Evolutionary conservation across 768 basidiomycete genomes (phyloP).

Genomic region (Cystofilobasidium bisporidii): DNA sequence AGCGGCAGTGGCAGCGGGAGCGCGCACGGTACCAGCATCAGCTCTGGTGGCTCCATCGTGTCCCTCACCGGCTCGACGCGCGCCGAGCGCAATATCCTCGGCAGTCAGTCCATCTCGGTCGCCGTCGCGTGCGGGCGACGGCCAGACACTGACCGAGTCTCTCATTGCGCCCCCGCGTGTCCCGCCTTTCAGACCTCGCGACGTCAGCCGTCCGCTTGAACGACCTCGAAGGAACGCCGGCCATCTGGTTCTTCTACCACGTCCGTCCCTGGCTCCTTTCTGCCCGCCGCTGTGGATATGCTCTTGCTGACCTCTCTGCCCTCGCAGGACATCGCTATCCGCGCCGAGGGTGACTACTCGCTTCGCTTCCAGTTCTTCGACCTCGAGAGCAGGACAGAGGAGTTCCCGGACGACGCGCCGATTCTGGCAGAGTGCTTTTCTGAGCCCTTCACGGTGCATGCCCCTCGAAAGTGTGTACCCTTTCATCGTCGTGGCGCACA

Average conservation of each 20-base stretch:
- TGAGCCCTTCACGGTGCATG: constrained; percentile 13
- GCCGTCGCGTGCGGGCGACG: background rate
- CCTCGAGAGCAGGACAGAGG: constrained; percentile 12
- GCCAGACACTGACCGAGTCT: background rate
- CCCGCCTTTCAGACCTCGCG: constrained; percentile 9
- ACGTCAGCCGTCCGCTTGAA: constrained; percentile 9
- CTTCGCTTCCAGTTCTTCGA: constrained; percentile 21
- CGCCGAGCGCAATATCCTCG: constrained; percentile 17
- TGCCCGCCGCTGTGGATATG: background rate
- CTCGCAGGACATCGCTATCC: constrained; percentile 24
- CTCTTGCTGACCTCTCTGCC: background rate
- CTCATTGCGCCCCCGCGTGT: too few relatives aligned
- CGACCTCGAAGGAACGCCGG: constrained; percentile 11
- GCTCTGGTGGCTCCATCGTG: background rate
- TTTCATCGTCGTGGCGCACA: background rate
- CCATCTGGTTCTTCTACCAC: constrained; percentile 26
- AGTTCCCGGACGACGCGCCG: constrained; percentile 10
- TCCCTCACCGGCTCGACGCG: background rate
- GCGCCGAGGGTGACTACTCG: constrained; percentile 23
- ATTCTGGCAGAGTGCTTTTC: constrained; percentile 23
- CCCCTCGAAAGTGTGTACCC: constrained; percentile 18
- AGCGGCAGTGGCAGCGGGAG: constrained; percentile 2
- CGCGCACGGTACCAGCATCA: background rate
- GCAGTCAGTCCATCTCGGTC: constrained; percentile 11
- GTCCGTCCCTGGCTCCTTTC: background rate